phyloP scores from a whole-genome alignment of 116 monocot species.

The Dioscorea cayenensis region DNA sequence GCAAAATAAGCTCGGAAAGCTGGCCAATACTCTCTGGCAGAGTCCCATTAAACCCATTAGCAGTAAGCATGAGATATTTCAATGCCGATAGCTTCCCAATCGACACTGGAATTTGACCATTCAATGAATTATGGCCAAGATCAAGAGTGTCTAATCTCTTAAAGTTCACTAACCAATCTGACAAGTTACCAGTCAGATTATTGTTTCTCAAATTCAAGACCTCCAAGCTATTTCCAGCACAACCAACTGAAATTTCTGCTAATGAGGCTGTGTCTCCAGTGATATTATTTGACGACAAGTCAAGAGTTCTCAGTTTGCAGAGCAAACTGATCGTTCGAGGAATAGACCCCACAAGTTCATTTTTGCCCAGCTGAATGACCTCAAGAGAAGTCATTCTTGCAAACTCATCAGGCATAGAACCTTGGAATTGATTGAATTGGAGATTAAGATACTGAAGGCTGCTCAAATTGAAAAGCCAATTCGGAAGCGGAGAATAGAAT shows the following conservation, averaged over 20 bases:
- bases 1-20: background rate
- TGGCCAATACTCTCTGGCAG: background rate
- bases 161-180: background rate
- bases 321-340: background rate
- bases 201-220: constrained; percentile 1
- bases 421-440: background rate
- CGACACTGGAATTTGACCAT: background rate
- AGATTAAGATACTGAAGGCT: constrained; percentile 7
- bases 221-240: background rate
- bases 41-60: background rate
- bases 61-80: background rate
- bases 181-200: background rate
- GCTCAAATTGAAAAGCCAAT: constrained; percentile 14
- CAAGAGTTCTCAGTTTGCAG: background rate
- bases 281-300: background rate
- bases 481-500: constrained; percentile 1
- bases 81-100: background rate
- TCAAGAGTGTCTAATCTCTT: background rate
- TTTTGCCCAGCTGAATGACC: background rate
- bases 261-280: background rate
- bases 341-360: background rate
- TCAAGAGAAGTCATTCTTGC: background rate
- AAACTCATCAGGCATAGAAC: constrained; percentile 9
- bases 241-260: background rate
- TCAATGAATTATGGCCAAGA: background rate